phyloP scores from a whole-genome alignment of 1,139 yeast species.

The Suhomyces panamericanus region DNA sequence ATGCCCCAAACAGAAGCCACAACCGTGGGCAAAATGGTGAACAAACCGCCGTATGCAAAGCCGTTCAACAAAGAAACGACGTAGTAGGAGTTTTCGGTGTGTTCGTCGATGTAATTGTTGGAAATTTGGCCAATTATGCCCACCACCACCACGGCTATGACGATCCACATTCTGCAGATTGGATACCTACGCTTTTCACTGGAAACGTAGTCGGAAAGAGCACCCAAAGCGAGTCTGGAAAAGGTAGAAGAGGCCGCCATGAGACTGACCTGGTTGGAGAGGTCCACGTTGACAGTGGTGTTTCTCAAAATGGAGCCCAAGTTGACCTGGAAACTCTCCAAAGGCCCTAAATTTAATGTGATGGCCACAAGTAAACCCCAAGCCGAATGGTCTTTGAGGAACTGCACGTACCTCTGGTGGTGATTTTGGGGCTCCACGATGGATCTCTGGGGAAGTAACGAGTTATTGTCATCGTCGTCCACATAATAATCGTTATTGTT shows the following conservation, averaged over 20 bases:
- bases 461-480: slow-evolving; percentile 11
- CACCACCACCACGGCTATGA: slow-evolving; percentile 39
- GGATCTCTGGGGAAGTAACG: slow-evolving; percentile 26
- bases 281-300: slow-evolving; percentile 35
- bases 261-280: slow-evolving; percentile 48
- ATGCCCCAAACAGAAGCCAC: slow-evolving; percentile 87
- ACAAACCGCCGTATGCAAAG: slow-evolving; percentile 75
- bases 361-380: slow-evolving; percentile 65
- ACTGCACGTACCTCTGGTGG: slow-evolving; percentile 46
- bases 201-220: slow-evolving; percentile 56
- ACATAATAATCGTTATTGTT: slow-evolving; percentile 14
- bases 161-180: slow-evolving; percentile 43
- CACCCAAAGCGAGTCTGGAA: slow-evolving; percentile 62
- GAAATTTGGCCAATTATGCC: slow-evolving; percentile 47
- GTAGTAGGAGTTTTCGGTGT: slow-evolving; percentile 22
- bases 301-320: slow-evolving; percentile 63
- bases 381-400: slow-evolving; percentile 63
- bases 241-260: slow-evolving; percentile 44
- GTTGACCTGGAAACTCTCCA: slow-evolving; percentile 85
- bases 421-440: slow-evolving; percentile 49
- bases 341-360: slow-evolving; percentile 75
- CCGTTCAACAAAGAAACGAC: slow-evolving; percentile 62
- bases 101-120: slow-evolving; percentile 9
- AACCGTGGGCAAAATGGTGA: slow-evolving; percentile 82
- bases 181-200: slow-evolving; percentile 28